Evolutionary conservation across 2,329 filamentous ascomycete species (phyloP), one percentile per base, ranked within the genome.

Genomic region (Ascosphaera apis): DNA sequence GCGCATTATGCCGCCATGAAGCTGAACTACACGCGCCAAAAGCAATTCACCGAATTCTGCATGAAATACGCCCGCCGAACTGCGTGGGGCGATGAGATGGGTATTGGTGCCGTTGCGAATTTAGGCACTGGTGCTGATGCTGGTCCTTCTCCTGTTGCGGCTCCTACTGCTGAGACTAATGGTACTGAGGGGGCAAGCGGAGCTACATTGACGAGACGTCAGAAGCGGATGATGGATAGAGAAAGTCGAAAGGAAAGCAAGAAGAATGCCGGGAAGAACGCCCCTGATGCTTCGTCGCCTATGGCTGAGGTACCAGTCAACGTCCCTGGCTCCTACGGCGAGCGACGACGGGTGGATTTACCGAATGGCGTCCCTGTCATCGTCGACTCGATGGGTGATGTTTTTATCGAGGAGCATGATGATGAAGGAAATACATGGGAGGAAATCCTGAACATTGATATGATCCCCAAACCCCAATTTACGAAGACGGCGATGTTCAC

Each of bases 341-440:
- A 76, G 23, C 81, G 81, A 58, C 91, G 86, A 65, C 69, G 81
- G 25, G 81, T 95, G 12, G 71, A 84, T 17, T 86, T 84, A 2
- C 78, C 92, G 62, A 98, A 98, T 48, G 88, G 88, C 45, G 98
- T 95, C 62, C 66, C 91, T 1, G 63, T 98, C 27, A 76, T 98
- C 38, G 88, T 98, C 3, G 86, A 98, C 56, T 81, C 80, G 1
- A 63, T 76, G 7, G 88, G 88, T 18, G 83, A 93, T 47, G 88
- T 98, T 9, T 98, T 81, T 51, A 64, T 98, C n/a, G 84, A 95
- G 56, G 80, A 91, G 50, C 69, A 81, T 47, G 81, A 82, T 36
- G 83, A 84, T 45, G 81, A 93, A 16, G 88, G 88, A 36, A 72
- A 79, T 37, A 67, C 72, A 21, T 69, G 78, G 45, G 81, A 93